These are phyloP conservation scores for Saturnispora galanensis DNA, from an alignment of 805 yeast genomes.

Conservation along the genomic window DNA sequence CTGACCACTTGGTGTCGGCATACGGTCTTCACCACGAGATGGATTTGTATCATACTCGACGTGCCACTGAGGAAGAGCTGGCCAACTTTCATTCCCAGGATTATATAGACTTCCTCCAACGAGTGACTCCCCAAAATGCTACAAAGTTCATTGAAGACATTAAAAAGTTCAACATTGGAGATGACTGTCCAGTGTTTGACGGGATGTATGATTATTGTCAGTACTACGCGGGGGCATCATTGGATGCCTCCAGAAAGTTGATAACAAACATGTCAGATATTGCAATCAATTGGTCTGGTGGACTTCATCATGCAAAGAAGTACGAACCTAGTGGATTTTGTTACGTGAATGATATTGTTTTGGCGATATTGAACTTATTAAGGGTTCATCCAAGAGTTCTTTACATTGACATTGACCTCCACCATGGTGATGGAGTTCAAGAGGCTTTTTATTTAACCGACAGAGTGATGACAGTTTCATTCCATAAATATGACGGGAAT, in stretches of 20 bases:
- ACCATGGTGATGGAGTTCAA: conserved; percentile 97
- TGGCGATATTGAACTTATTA: conserved; percentile 74
- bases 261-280: conserved; percentile 84
- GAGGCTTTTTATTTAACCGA: conserved; percentile 94
- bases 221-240: conserved; percentile 85
- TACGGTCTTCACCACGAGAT: conserved; percentile 80
- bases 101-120: conserved; percentile 65
- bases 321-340: conserved; percentile 93
- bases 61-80: conserved; percentile 76
- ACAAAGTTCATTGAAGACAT: conserved; percentile 46
- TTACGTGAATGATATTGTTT: conserved; percentile 87
- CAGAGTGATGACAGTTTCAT: conserved; percentile 91
- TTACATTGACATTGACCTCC: conserved; percentile 89
- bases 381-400: conserved; percentile 87
- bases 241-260: conserved; percentile 84
- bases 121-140: conserved; percentile 67
- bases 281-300: conserved; percentile 95
- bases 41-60: conserved; percentile 80
- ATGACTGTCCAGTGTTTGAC: conserved; percentile 91
- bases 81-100: conserved; percentile 80
- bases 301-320: conserved; percentile 93
- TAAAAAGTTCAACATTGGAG: conserved; percentile 79
- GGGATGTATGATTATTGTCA: conserved; percentile 88
- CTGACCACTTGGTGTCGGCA: conserved; percentile 81
- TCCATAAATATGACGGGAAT: conserved; percentile 89